Base-by-base conservation (phyloP, 2,329 filamentous ascomycete species). In the Macrophomina pseudophaseolina region DNA sequence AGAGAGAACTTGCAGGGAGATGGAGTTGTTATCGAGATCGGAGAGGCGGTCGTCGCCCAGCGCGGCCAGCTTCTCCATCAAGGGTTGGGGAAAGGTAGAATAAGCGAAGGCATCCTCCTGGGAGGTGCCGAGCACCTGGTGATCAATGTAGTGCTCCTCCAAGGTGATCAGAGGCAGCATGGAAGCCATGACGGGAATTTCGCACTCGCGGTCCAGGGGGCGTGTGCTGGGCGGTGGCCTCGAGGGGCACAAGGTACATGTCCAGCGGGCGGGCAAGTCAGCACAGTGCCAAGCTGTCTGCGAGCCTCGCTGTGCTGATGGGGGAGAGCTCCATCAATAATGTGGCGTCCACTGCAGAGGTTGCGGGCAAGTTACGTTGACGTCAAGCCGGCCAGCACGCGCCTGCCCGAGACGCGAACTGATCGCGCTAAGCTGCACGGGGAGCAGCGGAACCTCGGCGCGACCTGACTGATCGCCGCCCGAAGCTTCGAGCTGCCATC, bases 1-100 rank as follows among this genome's bases (percentile, higher is more conserved):
- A 52, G 63, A 65, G n/a, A 65, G 52, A 32, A 65, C 63, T 44
- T 65, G 63, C 51, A 65, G 5, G 30, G 63, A 40, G 63, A 65
- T 65, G 63, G 52, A 56, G 63, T 58, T 65, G 63, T n/a, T n/a
- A 32, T 65, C 51, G 51, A 65, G 52, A 46, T 65, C 63, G n/a
- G 28, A 23, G 30, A 65, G 63, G 30, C 63, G 63, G 63, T 65
- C 63, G 30, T 65, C 63, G 63, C 63, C 63, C 51, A 65, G 52
- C 52, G 63, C 56, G 9, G 42, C 52, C 40, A 65, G 63, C 32
- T 56, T 54, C 38, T 65, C 52, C 63, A 65, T 65, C 40, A 65
- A 32, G 14, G 51, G 51, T 33, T 51, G 51, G 12, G 63, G 42
- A 40, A 65, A 40, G 52, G 42, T 38, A 11, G 63, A 49, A 28